phyloP scores from a whole-genome alignment of 2,329 filamentous ascomycete species.

The Alternaria conjuncta region DNA sequence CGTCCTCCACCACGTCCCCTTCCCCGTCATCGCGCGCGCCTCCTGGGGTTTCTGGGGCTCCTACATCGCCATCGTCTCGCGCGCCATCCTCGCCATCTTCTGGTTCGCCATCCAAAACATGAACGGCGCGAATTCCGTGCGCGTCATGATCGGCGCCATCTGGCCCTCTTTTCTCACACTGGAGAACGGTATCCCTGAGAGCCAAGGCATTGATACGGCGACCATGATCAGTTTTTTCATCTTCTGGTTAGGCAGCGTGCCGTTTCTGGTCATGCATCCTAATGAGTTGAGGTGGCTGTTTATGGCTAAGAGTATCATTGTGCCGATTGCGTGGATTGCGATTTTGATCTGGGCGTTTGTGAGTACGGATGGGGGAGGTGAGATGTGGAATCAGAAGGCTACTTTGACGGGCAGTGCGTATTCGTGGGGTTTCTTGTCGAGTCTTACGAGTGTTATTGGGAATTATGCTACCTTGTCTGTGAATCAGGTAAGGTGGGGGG shows the following conservation, averaged over 20 bases:
- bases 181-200: constrained; percentile 59
- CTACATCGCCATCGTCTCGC: constrained; percentile 61
- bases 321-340: constrained; percentile 66
- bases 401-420: constrained; percentile 59
- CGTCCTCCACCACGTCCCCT: constrained; percentile 58
- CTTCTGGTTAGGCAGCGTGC: constrained; percentile 64
- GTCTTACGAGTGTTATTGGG: constrained; percentile 57
- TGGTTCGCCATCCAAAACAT: constrained; percentile 72
- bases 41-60: constrained; percentile 65
- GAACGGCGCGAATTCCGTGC: constrained; percentile 64
- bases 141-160: constrained; percentile 61
- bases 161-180: constrained; percentile 64
- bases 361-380: constrained; percentile 58
- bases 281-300: constrained; percentile 62
- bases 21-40: constrained; percentile 62
- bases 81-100: constrained; percentile 62
- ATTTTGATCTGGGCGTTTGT: constrained; percentile 69
- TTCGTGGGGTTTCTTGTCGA: constrained; percentile 61
- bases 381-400: constrained; percentile 56
- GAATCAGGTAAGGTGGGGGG: constrained; percentile 56
- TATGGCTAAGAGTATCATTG: constrained; percentile 53
- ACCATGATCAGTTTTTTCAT: constrained; percentile 64
- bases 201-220: constrained; percentile 62
- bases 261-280: constrained; percentile 63
- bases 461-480: constrained; percentile 61